Evolutionary conservation across 176 grass and related monocot genomes (phyloP).

Genomic region (Canna indica): DNA sequence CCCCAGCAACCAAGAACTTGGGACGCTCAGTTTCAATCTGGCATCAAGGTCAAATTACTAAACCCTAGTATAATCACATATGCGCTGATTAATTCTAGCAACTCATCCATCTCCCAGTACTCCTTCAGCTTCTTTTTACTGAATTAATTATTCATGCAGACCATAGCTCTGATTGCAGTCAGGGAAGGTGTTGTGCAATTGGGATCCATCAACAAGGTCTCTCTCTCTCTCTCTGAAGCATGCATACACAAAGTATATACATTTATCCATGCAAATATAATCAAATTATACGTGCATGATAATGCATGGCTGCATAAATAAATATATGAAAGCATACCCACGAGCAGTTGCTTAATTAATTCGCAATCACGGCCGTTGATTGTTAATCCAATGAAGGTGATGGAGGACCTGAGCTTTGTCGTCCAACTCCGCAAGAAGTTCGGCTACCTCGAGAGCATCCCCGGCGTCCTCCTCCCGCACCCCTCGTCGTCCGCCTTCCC

Average conservation of each 20-base stretch:
- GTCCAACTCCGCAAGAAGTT: conserved; percentile 90
- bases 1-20: conserved; percentile 93
- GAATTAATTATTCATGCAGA: conserved; percentile 29
- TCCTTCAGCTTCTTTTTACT: too few relatives aligned
- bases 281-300: too few relatives aligned
- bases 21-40: conserved; percentile 94
- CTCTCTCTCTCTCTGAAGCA: conserved; percentile 18
- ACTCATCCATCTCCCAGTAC: too few relatives aligned
- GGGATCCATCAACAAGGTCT: conserved; percentile 88
- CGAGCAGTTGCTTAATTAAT: too few relatives aligned
- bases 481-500: conserved; percentile 74
- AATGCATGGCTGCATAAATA: too few relatives aligned
- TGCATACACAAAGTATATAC: not conserved
- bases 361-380: too few relatives aligned
- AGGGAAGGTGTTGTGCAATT: conserved; percentile 97
- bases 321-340: too few relatives aligned
- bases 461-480: conserved; percentile 84
- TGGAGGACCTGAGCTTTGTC: conserved; percentile 83
- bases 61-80: too few relatives aligned
- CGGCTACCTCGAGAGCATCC: conserved; percentile 94
- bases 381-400: conserved; percentile 24
- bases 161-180: conserved; percentile 85
- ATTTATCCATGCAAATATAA: too few relatives aligned
- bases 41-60: conserved; percentile 63
- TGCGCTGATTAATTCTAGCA: too few relatives aligned